phyloP scores from a whole-genome alignment of 176 grass and related monocot species.

The Musa beccarii region DNA sequence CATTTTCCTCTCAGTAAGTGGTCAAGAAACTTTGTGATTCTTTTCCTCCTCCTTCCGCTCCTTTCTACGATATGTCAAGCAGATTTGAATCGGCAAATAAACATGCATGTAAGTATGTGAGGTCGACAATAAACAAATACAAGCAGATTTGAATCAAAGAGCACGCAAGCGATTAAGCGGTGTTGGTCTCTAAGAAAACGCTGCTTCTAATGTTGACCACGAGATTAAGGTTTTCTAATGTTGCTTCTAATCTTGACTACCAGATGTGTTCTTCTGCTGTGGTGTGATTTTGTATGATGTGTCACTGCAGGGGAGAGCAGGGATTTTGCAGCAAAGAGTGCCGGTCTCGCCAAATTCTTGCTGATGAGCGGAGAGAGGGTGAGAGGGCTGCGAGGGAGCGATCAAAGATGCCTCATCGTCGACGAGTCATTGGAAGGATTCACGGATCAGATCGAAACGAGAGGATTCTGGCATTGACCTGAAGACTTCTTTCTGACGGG shows the following conservation, averaged over 20 bases:
- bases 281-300: not conserved
- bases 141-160: too few relatives aligned
- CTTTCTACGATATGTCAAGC: not conserved
- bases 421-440: not conserved
- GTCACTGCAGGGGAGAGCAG: not conserved
- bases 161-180: too few relatives aligned
- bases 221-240: not conserved
- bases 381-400: not conserved
- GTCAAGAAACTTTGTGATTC: too few relatives aligned
- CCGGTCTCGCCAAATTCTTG: not conserved
- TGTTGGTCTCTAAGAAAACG: too few relatives aligned
- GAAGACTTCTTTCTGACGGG: too few relatives aligned
- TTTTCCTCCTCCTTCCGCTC: not conserved
- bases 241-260: not conserved
- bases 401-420: not conserved
- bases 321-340: constrained; percentile 8
- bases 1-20: too few relatives aligned
- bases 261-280: not conserved
- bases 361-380: not conserved
- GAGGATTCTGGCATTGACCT: not conserved
- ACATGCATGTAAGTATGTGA: not conserved
- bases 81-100: not conserved
- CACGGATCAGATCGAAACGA: not conserved
- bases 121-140: too few relatives aligned
- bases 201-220: too few relatives aligned